Evolutionary conservation across 2,329 filamentous ascomycete genomes (phyloP).

Genomic region (Dactylonectria macrodidyma): DNA sequence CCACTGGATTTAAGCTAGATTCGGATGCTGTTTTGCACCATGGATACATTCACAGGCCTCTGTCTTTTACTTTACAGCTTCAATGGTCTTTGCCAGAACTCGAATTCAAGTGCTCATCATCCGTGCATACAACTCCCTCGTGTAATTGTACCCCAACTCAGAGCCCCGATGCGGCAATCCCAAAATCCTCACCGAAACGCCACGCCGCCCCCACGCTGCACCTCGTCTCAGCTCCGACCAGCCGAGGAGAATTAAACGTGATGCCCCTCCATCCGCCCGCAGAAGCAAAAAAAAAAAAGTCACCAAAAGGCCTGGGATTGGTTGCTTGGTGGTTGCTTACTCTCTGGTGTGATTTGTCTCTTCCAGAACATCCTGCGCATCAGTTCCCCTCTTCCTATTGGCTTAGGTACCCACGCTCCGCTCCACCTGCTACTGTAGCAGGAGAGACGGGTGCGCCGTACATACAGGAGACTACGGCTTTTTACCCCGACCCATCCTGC

Average conservation of each 20-base stretch:
- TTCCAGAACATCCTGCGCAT: conserved; percentile 27
- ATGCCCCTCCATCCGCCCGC: conserved; percentile 1
- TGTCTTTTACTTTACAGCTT: not conserved
- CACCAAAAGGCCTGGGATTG: no score
- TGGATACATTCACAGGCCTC: not conserved
- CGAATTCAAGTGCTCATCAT: not conserved
- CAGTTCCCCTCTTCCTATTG: conserved; percentile 6
- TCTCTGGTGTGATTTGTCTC: not conserved
- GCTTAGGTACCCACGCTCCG: not conserved
- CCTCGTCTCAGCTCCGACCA: conserved; percentile 5
- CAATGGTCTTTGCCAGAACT: not conserved
- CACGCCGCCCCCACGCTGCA: conserved; percentile 35
- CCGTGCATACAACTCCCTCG: not conserved
- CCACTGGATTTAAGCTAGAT: not conserved
- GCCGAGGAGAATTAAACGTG: conserved; percentile 15
- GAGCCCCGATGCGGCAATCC: conserved; percentile 25
- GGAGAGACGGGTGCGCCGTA: no score
- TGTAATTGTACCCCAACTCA: not conserved
- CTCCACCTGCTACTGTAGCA: not conserved
- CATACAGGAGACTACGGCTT: not conserved
- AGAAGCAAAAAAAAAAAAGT: conserved; percentile 14
- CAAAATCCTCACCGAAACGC: conserved; percentile 40
- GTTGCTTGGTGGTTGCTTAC: not conserved
- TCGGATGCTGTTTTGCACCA: not conserved
- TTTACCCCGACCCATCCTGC: not conserved